Evolutionary conservation across 306 rosid genomes (phyloP).

Genomic region (Argentina anserina): DNA sequence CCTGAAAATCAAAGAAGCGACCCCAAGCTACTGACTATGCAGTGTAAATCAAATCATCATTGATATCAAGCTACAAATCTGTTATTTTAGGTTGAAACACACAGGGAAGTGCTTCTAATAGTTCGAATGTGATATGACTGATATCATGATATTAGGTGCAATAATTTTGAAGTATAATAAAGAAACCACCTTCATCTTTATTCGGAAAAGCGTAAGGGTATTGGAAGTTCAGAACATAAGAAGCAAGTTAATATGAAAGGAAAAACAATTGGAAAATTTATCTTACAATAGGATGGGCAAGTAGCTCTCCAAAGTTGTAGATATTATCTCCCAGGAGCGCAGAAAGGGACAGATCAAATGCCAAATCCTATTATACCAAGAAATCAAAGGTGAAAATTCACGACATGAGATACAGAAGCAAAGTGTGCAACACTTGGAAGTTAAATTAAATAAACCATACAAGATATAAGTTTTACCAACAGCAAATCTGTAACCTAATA

Average conservation of each 20-base stretch:
- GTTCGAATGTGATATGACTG: not conserved
- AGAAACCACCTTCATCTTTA: not conserved
- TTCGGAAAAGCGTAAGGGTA: not conserved
- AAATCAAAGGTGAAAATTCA: constrained; percentile 12
- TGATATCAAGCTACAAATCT: not conserved
- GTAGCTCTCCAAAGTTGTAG: constrained; percentile 97
- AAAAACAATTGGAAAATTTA: not conserved
- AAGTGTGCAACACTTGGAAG: not conserved
- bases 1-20: not conserved
- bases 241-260: not conserved
- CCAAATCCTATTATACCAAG: constrained; percentile 67
- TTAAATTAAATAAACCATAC: not conserved
- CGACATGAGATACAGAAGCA: constrained; percentile 9
- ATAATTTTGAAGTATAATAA: not conserved
- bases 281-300: constrained; percentile 97
- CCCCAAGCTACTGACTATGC: not conserved
- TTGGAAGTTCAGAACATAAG: not conserved
- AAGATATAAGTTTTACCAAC: not conserved
- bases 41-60: not conserved
- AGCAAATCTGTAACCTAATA: not conserved
- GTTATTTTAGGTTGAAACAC: not conserved
- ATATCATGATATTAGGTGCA: not conserved
- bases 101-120: not conserved
- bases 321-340: constrained; percentile 96
- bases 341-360: constrained; percentile 94